Percentiles rank a stretch among this genome's conserved stretches.
Evolutionary conservation across 768 basidiomycete genomes (phyloP).

Genomic region (Collybia sp.): DNA sequence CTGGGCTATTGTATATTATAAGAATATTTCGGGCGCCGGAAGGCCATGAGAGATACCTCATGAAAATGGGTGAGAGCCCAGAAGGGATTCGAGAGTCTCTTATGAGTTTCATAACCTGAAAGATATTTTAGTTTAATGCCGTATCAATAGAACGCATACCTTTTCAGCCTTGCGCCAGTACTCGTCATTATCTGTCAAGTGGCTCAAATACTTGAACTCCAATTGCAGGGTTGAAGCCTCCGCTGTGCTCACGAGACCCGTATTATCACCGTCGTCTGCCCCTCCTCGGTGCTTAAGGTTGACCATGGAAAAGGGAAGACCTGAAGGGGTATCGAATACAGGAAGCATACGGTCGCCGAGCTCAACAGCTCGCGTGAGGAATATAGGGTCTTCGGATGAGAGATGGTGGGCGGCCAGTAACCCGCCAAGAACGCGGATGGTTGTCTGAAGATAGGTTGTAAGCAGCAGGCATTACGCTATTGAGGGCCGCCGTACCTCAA

Average conservation of each 20-base stretch:
- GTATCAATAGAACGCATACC: conserved; percentile 28
- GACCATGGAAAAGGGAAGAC: conserved; percentile 75
- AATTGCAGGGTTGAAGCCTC: conserved; percentile 89
- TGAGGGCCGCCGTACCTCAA: conserved; percentile 59
- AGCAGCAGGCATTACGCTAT: not conserved
- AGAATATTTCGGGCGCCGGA: not conserved
- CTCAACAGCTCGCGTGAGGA: conserved; percentile 73
- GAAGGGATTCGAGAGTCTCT: conserved; percentile 56
- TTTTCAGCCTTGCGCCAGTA: conserved; percentile 84
- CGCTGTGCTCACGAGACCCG: conserved; percentile 68
- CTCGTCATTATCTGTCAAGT: conserved; percentile 66
- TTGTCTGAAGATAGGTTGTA: conserved; percentile 50
- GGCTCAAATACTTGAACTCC: conserved; percentile 84
- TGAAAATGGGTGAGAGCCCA: conserved; percentile 80
- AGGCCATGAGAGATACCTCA: conserved; percentile 47
- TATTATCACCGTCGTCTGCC: conserved; percentile 52
- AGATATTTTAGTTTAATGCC: not conserved
- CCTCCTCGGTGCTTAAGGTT: conserved; percentile 66
- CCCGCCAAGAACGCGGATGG: conserved; percentile 89
- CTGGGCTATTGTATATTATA: conserved; percentile 19
- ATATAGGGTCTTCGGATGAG: conserved; percentile 60
- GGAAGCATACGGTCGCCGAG: conserved; percentile 84
- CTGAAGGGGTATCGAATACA: conserved; percentile 76
- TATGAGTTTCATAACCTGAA: conserved; percentile 63
- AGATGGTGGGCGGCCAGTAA: conserved; percentile 84